Conservation (phyloP, 495 filamentous ascomycete genomes). For the Aspergillus biplanus region DNA sequence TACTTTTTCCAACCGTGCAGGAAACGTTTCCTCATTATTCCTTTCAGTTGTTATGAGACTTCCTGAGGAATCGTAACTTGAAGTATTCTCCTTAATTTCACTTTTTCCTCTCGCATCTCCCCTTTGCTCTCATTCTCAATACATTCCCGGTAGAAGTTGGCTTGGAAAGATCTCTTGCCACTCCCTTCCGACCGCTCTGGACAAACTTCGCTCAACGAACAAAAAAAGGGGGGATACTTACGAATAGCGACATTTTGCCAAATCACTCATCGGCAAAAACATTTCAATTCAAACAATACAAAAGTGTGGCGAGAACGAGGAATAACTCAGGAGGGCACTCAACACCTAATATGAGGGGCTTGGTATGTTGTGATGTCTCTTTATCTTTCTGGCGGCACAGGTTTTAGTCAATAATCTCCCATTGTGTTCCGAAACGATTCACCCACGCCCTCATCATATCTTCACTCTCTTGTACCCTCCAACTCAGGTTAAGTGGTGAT, state of each 20-base stretch:
- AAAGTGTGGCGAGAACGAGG: neutral
- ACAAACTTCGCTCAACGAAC: neutral
- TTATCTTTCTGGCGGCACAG: constrained; percentile 13
- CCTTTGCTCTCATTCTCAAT: constrained; percentile 11
- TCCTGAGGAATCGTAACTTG: constrained; percentile 3
- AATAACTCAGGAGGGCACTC: constrained; percentile 11
- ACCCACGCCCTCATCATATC: constrained; percentile 5
- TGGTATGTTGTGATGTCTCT: constrained; percentile 27
- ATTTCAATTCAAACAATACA: neutral
- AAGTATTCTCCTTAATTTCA: neutral
- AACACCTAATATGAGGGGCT: constrained; percentile 26
- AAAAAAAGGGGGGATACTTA: neutral
- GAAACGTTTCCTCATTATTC: constrained; percentile 19
- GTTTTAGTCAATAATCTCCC: constrained; percentile 12
- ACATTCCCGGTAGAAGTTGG: constrained; percentile 5
- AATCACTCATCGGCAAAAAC: constrained; percentile 2
- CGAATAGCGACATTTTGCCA: neutral
- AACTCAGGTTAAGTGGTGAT: constrained; percentile 17
- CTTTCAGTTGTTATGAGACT: constrained; percentile 8
- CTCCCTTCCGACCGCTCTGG: constrained; percentile 18
- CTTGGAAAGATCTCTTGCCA: constrained; percentile 15
- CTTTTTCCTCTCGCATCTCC: neutral
- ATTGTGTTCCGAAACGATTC: constrained; percentile 25
- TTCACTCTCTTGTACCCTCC: constrained; percentile 7
- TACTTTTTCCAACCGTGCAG: constrained; percentile 28